Base-by-base conservation (phyloP, 1,284 basidiomycete genomes). In the Athelia sp. region DNA sequence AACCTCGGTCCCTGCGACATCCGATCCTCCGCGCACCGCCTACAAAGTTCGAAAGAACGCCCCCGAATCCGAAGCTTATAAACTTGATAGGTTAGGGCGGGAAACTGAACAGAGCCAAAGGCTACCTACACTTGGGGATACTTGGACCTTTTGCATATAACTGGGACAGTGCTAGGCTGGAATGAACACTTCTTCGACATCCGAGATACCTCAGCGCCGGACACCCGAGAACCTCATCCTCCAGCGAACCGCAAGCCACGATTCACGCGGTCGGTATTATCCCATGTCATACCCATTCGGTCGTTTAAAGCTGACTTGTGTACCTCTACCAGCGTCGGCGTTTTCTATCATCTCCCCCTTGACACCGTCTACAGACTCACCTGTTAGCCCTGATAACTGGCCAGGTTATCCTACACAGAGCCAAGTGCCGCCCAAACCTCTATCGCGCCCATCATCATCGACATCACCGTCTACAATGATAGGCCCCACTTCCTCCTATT, bases 401-500 rank as follows among this genome's bases (percentile, higher is more conserved):
- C 26, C 4, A 40, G 9, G 8, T 8, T n/a, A 17, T 40, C 36
- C 36, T 17, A 40, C 36, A n/a, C n/a, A n/a, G n/a, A n/a, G n/a
- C n/a, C 36, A 21, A n/a, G 19, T 17, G 9, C 15, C 36, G 9
- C 36, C 6, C 36, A 40, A 17, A n/a, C 36, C 15, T 17, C 36
- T 40, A 29, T 29, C 36, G 36, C 15, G 19, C 15, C 36, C 36
- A 40, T 40, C 36, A 40, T 21, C 36, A n/a, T 40, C 36, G 8
- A 21, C 36, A 40, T 40, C 36, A 21, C 19, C 4, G 4, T 40
- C 36, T 4, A n/a, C 36, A 40, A 48, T 48, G 47, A 48, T 48
- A 6, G 34, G 34, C 11, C 36, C 36, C 3, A 48, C 34, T 3
- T 43, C 34, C 9, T 40, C 47, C 6, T 48, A 40, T 38, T 48